Evolutionary conservation across 805 yeast genomes (phyloP), one percentile per base, ranked within the genome.

Genomic region (Candida easanensis): DNA sequence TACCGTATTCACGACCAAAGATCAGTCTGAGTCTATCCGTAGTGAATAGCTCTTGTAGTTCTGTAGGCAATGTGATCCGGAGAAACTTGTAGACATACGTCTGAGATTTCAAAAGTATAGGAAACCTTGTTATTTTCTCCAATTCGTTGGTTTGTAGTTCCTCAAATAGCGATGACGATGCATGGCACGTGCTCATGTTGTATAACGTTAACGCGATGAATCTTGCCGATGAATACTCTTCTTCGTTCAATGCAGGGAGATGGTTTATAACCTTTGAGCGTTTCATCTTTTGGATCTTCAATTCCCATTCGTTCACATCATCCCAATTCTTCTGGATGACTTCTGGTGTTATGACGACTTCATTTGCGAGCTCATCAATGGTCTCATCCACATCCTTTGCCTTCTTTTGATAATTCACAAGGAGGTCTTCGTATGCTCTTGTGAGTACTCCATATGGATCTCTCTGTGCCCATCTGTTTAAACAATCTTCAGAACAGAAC

Each of bases 1-100:
- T 82, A 14, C 84, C 82, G 38, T 79, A 73, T 50, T 81, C 83
- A 31, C 73, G 64, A 2, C 87, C 88, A 38, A 77, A 63, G 3
- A 77, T 70, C 14, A 63, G 61, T 36, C 85, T 64, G 15, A 80
- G 59, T 4, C 48, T 48, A 2, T 59, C 60, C 1, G 73, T 58
- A 4, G 71, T 68, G 13, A 80, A 56, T 14, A 56, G 48, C 1
- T 56, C 59, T 28, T 66, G 69, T 22, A 71, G 51, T 16, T 48
- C 48, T 1, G 56, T 53, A 0, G 75, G 74, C 11, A 73, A 54
- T 7, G 70, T 53, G 3, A 72, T 49, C 39, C 59, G 65, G 27
- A 80, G 55, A 49, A 77, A 74, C 57, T 75, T 69, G 58, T 69
- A 80, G 3, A 76, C 70, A 32, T 61, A 60, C 33, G 68, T 62